Percentiles rank a stretch among this genome's conserved stretches.
Conservation (phyloP, 1,139 yeast species). For the Zygosaccharomyces pseudobailii region DNA sequence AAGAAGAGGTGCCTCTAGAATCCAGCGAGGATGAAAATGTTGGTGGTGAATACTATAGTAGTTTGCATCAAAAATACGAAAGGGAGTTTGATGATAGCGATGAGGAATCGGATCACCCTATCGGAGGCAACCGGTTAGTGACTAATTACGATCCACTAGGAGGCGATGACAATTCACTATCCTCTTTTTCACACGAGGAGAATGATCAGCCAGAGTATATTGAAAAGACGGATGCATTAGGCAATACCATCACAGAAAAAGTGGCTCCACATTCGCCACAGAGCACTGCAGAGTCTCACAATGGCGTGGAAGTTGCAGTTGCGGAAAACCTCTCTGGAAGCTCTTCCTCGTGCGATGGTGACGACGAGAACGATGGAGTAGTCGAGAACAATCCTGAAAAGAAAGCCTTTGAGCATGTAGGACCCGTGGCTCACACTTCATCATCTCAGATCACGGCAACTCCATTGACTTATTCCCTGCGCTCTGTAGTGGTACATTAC, state of each 20-base stretch:
- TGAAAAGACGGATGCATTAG: slow-evolving; percentile 30
- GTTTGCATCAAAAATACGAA: slow-evolving; percentile 29
- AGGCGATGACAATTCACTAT: slow-evolving; percentile 20
- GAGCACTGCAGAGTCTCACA: slow-evolving; percentile 8
- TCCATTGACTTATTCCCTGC: slow-evolving; percentile 57
- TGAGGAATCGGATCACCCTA: slow-evolving; percentile 23
- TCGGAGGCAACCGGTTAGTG: slow-evolving; percentile 17
- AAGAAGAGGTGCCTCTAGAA: slow-evolving; percentile 36
- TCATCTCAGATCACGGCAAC: slow-evolving; percentile 35
- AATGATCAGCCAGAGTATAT: slow-evolving; percentile 22
- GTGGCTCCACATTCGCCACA: slow-evolving; percentile 6
- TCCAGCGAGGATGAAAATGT: slow-evolving; percentile 33
- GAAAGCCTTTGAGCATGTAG: slow-evolving; percentile 14
- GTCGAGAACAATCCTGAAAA: slow-evolving; percentile 11
- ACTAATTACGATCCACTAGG: slow-evolving; percentile 29
- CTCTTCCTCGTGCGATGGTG: slow-evolving; percentile 10
- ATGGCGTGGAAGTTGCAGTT: slow-evolving; percentile 13
- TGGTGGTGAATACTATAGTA: slow-evolving; percentile 31
- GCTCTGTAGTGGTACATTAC: slow-evolving; percentile 83
- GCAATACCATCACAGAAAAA: slow-evolving; percentile 25
- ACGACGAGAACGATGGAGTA: slow-evolving; percentile 18
- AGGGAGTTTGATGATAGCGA: slow-evolving; percentile 33
- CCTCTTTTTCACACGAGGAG: slow-evolving; percentile 16
- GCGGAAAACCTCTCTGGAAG: slow-evolving; percentile 10
- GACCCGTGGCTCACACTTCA: slow-evolving; percentile 4